phyloP scores from a whole-genome alignment of 371 early-diverging fungal genomes.

The Smittium culicis region DNA sequence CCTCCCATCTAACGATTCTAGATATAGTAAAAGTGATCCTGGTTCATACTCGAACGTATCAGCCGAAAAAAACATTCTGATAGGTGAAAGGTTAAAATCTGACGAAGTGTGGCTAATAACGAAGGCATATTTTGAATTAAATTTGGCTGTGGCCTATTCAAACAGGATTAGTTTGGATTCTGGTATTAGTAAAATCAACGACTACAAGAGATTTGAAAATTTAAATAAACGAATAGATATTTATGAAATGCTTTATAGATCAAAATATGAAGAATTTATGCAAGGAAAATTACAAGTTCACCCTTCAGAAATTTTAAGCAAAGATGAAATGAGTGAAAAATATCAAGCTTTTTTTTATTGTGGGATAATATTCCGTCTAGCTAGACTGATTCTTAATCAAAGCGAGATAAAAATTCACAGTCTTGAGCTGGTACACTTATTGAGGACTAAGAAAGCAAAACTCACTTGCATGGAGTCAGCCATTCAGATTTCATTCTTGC shows the following conservation, averaged over 20 bases:
- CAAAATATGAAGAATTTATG: not conserved
- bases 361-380: not conserved
- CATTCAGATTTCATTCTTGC: not conserved
- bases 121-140: not conserved
- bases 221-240: not conserved
- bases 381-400: not conserved
- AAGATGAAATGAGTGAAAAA: not conserved
- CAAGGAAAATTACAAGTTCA: not conserved
- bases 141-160: not conserved
- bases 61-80: not conserved
- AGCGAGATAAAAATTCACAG: not conserved
- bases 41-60: not conserved
- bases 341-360: not conserved
- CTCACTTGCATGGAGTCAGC: not conserved
- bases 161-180: no score
- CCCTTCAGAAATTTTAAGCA: not conserved
- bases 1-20: not conserved
- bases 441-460: not conserved
- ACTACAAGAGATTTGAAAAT: not conserved
- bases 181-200: not conserved
- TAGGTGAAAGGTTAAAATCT: not conserved
- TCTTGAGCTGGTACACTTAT: not conserved
- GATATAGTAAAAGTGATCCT: not conserved
- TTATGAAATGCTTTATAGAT: not conserved
- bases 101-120: not conserved